phyloP scores from a whole-genome alignment of 495 filamentous ascomycete species.

The Pseudotulostoma volvatum region DNA sequence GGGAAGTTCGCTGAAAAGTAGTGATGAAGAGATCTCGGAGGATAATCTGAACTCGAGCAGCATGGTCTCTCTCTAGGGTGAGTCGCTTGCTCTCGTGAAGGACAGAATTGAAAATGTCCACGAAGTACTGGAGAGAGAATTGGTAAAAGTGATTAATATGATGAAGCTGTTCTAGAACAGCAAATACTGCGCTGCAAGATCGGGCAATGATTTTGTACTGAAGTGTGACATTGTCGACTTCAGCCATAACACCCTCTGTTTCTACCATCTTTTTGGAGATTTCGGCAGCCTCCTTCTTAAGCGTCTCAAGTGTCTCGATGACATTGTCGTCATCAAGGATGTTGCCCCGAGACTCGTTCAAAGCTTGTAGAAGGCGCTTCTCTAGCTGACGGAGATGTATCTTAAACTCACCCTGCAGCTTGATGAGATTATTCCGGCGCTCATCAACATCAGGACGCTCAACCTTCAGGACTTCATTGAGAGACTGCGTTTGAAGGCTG shows the following conservation, averaged over 20 bases:
- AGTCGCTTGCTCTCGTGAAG: conserved; percentile 66
- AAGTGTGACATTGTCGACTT: conserved; percentile 86
- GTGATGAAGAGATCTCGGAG: conserved; percentile 76
- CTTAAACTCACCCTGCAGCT: conserved; percentile 97
- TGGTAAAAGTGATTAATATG: conserved; percentile 99
- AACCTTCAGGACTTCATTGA: conserved; percentile 92
- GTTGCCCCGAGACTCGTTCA: conserved; percentile 95
- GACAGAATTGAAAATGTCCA: conserved; percentile 91
- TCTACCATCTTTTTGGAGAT: conserved; percentile 92
- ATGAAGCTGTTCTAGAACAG: conserved; percentile 89
- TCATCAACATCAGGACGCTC: conserved; percentile 98
- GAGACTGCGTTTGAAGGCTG: conserved; percentile 91
- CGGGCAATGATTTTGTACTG: conserved; percentile 85
- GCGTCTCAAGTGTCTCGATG: conserved; percentile 91
- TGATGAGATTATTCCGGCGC: conserved; percentile 88
- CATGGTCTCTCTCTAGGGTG: conserved; percentile 53
- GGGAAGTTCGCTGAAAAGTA: conserved; percentile 80
- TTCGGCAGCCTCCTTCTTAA: conserved; percentile 93
- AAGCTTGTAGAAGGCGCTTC: conserved; percentile 78
- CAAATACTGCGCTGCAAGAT: conserved; percentile 92
- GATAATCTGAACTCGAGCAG: conserved; percentile 68
- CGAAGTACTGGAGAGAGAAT: conserved; percentile 95
- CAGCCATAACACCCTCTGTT: conserved; percentile 93
- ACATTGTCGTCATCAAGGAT: conserved; percentile 97
- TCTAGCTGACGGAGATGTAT: conserved; percentile 92